Percentiles rank a stretch among this genome's conserved stretches.
Evolutionary conservation across 768 basidiomycete genomes (phyloP).

Genomic region (Boletus bicolor): DNA sequence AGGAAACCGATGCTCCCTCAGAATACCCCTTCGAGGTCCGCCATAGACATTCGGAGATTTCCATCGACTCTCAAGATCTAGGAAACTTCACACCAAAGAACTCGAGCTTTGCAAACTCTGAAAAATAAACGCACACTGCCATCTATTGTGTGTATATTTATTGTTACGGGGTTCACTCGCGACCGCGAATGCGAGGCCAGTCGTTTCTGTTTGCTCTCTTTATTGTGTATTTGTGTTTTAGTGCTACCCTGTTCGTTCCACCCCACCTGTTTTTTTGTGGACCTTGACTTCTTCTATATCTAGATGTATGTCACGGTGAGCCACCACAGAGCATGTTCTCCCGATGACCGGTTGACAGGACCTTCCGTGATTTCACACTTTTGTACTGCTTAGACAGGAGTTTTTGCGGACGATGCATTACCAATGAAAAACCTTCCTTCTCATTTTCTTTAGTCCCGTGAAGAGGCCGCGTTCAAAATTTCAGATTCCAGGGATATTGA

Average conservation of each 20-base stretch:
- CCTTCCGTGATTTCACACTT: neutral
- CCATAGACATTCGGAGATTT: conserved; percentile 31
- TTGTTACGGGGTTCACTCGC: conserved; percentile 9
- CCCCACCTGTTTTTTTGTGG: neutral
- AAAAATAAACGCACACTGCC: conserved; percentile 18
- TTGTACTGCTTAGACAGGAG: neutral
- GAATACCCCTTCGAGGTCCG: conserved; percentile 34
- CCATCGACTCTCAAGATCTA: conserved; percentile 32
- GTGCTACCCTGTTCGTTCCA: conserved; percentile 1
- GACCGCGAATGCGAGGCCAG: conserved; percentile 14
- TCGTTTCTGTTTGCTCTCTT: conserved; percentile 18
- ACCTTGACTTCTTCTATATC: neutral
- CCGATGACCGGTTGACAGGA: neutral
- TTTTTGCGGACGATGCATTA: neutral
- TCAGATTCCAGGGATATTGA: neutral
- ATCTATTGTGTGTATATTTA: conserved; percentile 1
- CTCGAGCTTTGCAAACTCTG: conserved; percentile 27
- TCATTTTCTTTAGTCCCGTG: neutral
- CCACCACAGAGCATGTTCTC: neutral
- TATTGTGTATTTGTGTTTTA: conserved; percentile 28
- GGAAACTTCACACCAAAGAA: conserved; percentile 23
- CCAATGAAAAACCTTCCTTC: neutral
- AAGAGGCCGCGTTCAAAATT: no score
- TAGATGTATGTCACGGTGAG: conserved; percentile 8
- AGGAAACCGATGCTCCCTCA: neutral